Evolutionary conservation across 495 filamentous ascomycete genomes (phyloP).

Genomic region (Cercophora sp.): DNA sequence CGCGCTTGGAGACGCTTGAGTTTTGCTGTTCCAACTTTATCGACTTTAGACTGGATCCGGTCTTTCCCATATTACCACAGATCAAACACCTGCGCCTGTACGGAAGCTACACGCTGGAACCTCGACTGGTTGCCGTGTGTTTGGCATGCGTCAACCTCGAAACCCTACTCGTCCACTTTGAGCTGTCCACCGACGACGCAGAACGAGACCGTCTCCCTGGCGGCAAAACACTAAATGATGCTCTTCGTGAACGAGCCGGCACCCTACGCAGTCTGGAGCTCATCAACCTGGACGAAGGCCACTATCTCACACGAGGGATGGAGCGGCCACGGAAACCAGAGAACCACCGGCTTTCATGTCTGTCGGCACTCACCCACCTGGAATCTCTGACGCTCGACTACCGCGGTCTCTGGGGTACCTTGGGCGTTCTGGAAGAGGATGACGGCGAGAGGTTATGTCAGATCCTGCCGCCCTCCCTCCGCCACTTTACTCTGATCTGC

Average conservation of each 20-base stretch:
- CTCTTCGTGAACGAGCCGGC: conserved; percentile 18
- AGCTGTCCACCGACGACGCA: conserved; percentile 24
- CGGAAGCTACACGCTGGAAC: conserved; percentile 31
- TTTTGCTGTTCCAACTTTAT: conserved; percentile 27
- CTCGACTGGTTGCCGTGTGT: conserved; percentile 24
- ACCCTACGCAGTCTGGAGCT: conserved; percentile 26
- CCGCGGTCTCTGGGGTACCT: conserved; percentile 31
- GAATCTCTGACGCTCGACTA: conserved; percentile 30
- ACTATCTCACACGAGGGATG: conserved; percentile 29
- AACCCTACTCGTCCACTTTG: conserved; percentile 31
- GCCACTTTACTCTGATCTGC: conserved; percentile 30
- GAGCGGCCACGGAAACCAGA: conserved; percentile 33
- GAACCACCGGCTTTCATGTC: conserved; percentile 32
- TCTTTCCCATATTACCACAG: conserved; percentile 24
- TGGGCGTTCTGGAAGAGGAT: conserved; percentile 31
- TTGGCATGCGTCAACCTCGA: conserved; percentile 28
- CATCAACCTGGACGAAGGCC: conserved; percentile 26
- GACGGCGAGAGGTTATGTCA: conserved; percentile 32
- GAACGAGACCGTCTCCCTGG: conserved; percentile 28
- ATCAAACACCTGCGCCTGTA: conserved; percentile 30
- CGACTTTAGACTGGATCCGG: conserved; percentile 8
- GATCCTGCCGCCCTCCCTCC: conserved; percentile 24
- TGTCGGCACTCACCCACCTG: conserved; percentile 23
- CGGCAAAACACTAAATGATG: conserved; percentile 29
- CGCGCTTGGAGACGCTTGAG: conserved; percentile 29